Percentiles rank a stretch among this genome's conserved stretches.
Evolutionary conservation across 805 yeast genomes (phyloP).

Genomic region (Scheffersomyces lignosus): DNA sequence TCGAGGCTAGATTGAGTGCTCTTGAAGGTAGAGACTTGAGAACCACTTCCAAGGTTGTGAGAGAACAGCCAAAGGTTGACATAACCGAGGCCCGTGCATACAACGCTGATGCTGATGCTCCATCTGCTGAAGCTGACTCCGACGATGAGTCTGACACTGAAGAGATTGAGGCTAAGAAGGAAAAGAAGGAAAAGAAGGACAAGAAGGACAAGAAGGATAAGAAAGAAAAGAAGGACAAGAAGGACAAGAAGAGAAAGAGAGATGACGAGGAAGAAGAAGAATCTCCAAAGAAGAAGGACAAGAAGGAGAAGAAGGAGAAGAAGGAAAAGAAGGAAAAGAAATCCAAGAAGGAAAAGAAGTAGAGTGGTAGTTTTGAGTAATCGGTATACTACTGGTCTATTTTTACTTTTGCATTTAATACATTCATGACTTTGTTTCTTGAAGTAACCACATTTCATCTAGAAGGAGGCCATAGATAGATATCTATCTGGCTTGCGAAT

Average conservation of each 20-base stretch:
- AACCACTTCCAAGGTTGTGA: constrained; percentile 79
- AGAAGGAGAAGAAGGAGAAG: constrained; percentile 40
- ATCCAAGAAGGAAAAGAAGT: constrained; percentile 43
- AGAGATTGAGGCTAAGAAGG: constrained; percentile 30
- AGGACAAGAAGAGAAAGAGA: constrained; percentile 21
- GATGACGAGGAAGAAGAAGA: constrained; percentile 27
- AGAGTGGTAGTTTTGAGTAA: too few relatives aligned
- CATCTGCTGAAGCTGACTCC: constrained; percentile 34
- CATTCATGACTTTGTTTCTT: background rate
- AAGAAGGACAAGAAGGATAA: constrained; percentile 30
- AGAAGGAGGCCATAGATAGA: too few relatives aligned
- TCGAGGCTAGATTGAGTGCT: constrained; percentile 90
- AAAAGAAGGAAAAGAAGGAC: constrained; percentile 30
- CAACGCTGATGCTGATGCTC: constrained; percentile 93
- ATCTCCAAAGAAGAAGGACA: constrained; percentile 17
- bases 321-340: constrained; percentile 55
- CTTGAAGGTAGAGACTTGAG: constrained; percentile 96
- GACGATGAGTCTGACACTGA: constrained; percentile 33
- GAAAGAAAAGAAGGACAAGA: constrained; percentile 25
- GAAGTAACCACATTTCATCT: background rate
- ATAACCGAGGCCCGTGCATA: constrained; percentile 83
- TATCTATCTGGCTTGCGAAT: background rate
- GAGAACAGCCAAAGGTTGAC: constrained; percentile 84
- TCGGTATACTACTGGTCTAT: too few relatives aligned
- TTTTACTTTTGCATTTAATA: background rate